Base-by-base conservation (phyloP, 306 rosid species). In the Vigna radiata region DNA sequence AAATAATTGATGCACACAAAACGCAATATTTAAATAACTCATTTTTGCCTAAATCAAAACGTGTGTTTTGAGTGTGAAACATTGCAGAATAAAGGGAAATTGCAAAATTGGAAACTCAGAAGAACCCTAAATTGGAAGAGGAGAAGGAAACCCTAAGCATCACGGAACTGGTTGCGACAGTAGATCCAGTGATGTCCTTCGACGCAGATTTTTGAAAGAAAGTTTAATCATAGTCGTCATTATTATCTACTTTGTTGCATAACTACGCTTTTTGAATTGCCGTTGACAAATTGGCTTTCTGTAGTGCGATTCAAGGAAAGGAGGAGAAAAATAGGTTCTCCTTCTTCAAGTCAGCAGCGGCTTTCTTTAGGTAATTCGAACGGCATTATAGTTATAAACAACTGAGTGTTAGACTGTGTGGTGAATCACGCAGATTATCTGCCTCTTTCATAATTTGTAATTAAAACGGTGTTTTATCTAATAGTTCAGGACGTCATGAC, bases 201-300 rank as follows among this genome's bases (percentile, higher is more conserved):
- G 93, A 55, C 90, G 97, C 63, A 88, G 97, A 80, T 95, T 95
- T 86, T 88, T 95, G 71, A 88, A 97, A 85, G 94, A 92, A 85
- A 94, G 98, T 92, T 64, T 70, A 18, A 10, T 77, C 61, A 18
- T 54, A 54, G 11, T 64, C 8, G 27, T 48, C 23, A 9, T 64
- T 36, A 6, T 77, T 37, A 8, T 53, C 70, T 1, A 63, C 39
- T 23, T 62, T 65, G 29, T 46, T 69, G 47, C 17, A 37, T 31
- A 7, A 49, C 18, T 16, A 1, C 47, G 13, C 11, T 5, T 0
- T 39, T 16, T 37, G 15, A 36, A 65, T 59, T 78, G 53, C 63
- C 55, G 54, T 47, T 68, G 50, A 27, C 50, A 77, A 29, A 1
- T 79, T 70, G 72, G 62, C 12, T 21, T 65, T 76, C 44, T 85